Evolutionary conservation across 106 monocot species (phyloP), one percentile per base, ranked within the genome.

Genomic region (Chionographis japonica): DNA sequence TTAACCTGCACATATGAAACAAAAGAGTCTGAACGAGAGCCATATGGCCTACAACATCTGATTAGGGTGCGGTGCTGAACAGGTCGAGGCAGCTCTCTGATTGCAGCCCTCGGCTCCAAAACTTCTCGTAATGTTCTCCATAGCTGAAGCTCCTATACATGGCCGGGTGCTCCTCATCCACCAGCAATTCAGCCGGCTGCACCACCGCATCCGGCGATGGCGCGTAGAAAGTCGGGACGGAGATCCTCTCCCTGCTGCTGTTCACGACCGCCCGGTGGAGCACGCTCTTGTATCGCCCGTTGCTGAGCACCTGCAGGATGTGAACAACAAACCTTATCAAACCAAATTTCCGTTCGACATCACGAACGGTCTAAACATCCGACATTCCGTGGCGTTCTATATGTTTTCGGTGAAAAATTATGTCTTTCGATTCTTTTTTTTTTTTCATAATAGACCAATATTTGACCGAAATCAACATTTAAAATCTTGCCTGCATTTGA

Each of bases 191-290:
- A 4, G 66, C 46, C 10, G 78, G 78, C 17, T 67, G 53, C 11
- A 78, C 72, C 40, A 62, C 41, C 2, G 66, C 78, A n/a, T 78
- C 72, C 66, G 51, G 50, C 3, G 78, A 72, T 2, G 72, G 72
- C 36, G 67, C 60, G 61, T 78, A 78, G 50, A 78, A 78, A 3
- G 72, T 78, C 13, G 78, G 66, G 10, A 78, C 50, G 0, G 78
- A 78, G 3, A 78, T 56, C 67, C 78, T 72, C 42, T 78, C 78
- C 40, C 13, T 60, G 6, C 43, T 43, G 14, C 67, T 60, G 67
- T 78, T 78, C 19, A 78, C 78, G 0, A 78, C 54, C 0, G 67
- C 78, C n/a, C 78, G 49, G 54, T 78, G 72, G 4, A 78, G 67
- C 60, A 27, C 27, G 27, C 27, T 27, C 27, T 27, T 27, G 27